phyloP scores from a whole-genome alignment of 2,329 filamentous ascomycete species.

The Tolypocladium inflatum region DNA sequence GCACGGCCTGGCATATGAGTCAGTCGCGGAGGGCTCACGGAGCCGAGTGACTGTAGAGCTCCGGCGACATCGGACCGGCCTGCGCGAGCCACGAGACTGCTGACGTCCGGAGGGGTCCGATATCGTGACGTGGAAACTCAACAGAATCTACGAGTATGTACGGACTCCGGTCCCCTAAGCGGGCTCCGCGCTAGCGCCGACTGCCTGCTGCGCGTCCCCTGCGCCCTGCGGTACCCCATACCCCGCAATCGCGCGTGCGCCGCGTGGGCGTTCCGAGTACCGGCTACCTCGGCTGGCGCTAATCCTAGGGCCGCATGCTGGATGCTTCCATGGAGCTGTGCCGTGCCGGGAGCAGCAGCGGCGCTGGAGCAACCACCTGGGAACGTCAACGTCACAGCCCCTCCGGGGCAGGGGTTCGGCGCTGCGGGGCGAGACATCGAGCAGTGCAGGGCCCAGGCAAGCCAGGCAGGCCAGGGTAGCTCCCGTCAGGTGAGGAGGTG shows the following conservation, averaged over 20 bases:
- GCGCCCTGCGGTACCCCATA: constrained; percentile 13
- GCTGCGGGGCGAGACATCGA: not conserved
- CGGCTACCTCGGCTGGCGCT: constrained; percentile 6
- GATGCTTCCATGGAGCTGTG: not conserved
- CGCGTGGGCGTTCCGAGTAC: constrained; percentile 4
- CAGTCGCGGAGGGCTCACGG: not conserved
- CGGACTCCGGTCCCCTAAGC: not conserved
- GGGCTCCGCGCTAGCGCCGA: not conserved
- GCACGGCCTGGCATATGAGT: not conserved
- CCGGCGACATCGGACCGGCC: not conserved
- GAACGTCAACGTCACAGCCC: not conserved
- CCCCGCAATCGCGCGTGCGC: constrained; percentile 10
- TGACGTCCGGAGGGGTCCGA: not conserved
- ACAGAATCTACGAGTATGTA: not conserved
- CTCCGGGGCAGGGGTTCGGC: not conserved
- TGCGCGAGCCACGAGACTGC: not conserved
- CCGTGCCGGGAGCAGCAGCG: not conserved
- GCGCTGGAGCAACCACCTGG: too few relatives aligned
- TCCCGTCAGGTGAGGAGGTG: not conserved
- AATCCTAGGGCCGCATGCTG: not conserved
- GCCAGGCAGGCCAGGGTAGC: too few relatives aligned
- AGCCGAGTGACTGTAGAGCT: not conserved
- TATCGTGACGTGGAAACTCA: not conserved
- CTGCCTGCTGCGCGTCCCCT: not conserved
- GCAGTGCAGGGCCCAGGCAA: not conserved